Base-by-base conservation (phyloP, 2,329 filamentous ascomycete genomes). In the Trichophyton mentagrophytes region DNA sequence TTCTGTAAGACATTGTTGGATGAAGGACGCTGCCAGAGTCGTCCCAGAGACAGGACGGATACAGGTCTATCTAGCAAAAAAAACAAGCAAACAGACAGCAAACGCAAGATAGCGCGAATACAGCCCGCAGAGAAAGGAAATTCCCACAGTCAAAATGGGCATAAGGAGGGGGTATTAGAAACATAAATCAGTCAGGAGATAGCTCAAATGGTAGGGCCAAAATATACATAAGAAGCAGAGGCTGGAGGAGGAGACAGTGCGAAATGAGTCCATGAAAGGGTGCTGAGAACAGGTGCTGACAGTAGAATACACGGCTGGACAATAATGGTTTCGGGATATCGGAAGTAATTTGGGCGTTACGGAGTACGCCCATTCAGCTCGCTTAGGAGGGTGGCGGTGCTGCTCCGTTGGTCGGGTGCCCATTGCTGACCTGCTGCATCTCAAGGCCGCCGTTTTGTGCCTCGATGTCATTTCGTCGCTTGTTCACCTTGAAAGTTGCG, bases 371-470 rank as follows among this genome's bases (percentile, higher is more conserved):
- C 46, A 15, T 58, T 58, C 25, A n/a, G 57, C 11, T 38, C 6
- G 55, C 30, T 60, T 53, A 53, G 1, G 17, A 64, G 11, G 53
- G 62, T 33, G 25, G 53, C 59, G 44, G 60, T 62, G n/a, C 40
- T 3, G 40, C 40, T 44, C 51, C 58, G 17, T 11, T 27, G 25
- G 58, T 51, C 30, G 61, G 58, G 27, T 49, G 42, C 25, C 55
- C 44, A 13, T 57, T 55, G 9, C 51, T 53, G 20, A 87, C 82
- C 64, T 80, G 76, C 69, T 89, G 85, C 86, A 95, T 86, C 72
- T 95, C 89, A 68, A 92, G 78, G 65, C 78, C 69, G 70, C 78
- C 76, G 67, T 79, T 73, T 71, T 83, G 77, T 71, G 80, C 70
- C 68, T 80, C 77, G 67, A 80, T 74, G 49, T 74, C 68, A 66